Evolutionary conservation across 768 basidiomycete species (phyloP), one percentile per base, ranked within the genome.

Genomic region (Tricholoma furcatifolium): DNA sequence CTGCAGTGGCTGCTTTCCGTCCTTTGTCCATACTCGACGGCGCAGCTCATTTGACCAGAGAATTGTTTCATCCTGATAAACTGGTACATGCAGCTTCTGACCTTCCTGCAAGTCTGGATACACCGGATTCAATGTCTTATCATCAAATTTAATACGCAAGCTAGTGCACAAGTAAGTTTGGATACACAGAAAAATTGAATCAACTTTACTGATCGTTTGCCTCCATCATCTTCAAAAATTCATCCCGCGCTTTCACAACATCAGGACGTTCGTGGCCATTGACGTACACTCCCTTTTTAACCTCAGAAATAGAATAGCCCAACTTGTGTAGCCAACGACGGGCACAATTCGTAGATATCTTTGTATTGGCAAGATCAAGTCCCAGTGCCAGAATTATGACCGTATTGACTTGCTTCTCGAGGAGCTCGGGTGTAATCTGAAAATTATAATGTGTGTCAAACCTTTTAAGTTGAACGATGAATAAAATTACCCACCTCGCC

Each of bases 231-330:
- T 43, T 24, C 20, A 55, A 38, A 39, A 55, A 51, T 20, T 47
- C 34, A 3, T 67, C 53, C 4, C 54, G 58, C 46, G 69, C 66
- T 17, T 55, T 31, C 1, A 67, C 60, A 10, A 73, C 67, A 62
- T 71, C 67, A 30, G 44, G 51, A 2, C 57, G 44, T 47, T 69
- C 62, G 47, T 69, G 67, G 14, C 67, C 64, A 54, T 68, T 65
- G 10, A 59, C 42, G 44, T 67, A 70, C 50, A 62, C 56, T 4
- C 64, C 66, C 27, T 61, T 66, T 18, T 53, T 52, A 1, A 55
- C 53, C 34, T 46, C 46, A 10, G 21, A 47, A 15, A 58, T 10
- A 2, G 18, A 15, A 30, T 55, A 55, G 4, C 50, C 49, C 15
- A 55, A 50, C 11, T 55, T 55, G 32, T 50, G 41, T 30, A 55